Percentiles rank a stretch among this genome's conserved stretches.
These are phyloP conservation scores for Pleurotus djamor DNA, from an alignment of 768 basidiomycete species.

Conservation along the genomic window DNA sequence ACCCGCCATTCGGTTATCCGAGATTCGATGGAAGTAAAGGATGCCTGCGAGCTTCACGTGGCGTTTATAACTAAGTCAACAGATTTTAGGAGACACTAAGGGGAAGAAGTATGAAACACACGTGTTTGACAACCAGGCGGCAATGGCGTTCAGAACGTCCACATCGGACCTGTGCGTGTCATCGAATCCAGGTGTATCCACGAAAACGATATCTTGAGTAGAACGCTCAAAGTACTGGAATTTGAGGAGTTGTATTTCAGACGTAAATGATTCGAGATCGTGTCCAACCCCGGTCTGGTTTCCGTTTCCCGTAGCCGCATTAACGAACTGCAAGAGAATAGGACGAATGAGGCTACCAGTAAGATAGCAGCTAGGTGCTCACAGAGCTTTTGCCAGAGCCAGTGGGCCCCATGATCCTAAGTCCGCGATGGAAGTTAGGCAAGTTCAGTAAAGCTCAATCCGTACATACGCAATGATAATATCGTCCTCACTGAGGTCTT, in stretches of 20 bases:
- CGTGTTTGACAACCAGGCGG: slow-evolving; percentile 14
- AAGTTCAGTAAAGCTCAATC: background rate
- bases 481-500: slow-evolving; percentile 1
- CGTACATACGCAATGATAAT: slow-evolving; percentile 11
- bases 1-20: slow-evolving; percentile 11
- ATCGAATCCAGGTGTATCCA: slow-evolving; percentile 20
- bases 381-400: slow-evolving; percentile 19
- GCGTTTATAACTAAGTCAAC: slow-evolving; percentile 6
- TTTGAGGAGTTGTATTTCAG: background rate
- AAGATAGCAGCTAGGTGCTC: background rate
- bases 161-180: slow-evolving; percentile 14
- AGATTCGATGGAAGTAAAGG: slow-evolving; percentile 20
- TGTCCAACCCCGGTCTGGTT: slow-evolving; percentile 10
- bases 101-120: background rate
- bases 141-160: slow-evolving; percentile 15
- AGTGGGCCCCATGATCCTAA: slow-evolving; percentile 17
- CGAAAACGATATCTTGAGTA: slow-evolving; percentile 12
- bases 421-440: background rate
- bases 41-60: slow-evolving; percentile 14
- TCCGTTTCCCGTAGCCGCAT: slow-evolving; percentile 9
- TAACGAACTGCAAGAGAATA: slow-evolving; percentile 14
- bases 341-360: too few relatives aligned
- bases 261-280: slow-evolving; percentile 12
- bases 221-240: slow-evolving; percentile 2
- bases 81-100: background rate